These are phyloP conservation scores for Podila clonocystis DNA, from an alignment of 192 early-diverging fungal genomes.

Conservation along the genomic window DNA sequence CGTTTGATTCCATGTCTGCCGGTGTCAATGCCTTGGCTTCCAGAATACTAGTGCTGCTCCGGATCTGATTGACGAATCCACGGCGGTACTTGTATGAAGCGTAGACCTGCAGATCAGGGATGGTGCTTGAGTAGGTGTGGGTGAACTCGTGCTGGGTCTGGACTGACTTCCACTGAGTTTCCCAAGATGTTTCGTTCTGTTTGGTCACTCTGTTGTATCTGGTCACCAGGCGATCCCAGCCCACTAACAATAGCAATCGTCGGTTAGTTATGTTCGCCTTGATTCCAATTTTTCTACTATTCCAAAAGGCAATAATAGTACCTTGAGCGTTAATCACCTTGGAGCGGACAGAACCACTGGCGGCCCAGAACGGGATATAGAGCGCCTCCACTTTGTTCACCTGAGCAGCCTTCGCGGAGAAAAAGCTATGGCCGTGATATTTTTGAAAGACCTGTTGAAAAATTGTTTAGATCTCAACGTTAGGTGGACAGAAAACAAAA, in stretches of 20 bases:
- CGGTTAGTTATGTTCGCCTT: not conserved
- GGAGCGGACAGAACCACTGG: slow-evolving; percentile 53
- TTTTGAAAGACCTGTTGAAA: slow-evolving; percentile 53
- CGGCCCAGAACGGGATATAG: slow-evolving; percentile 65
- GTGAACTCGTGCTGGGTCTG: slow-evolving; percentile 46
- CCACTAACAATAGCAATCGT: slow-evolving; percentile 27
- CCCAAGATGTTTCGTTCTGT: slow-evolving; percentile 56
- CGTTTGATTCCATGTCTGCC: slow-evolving; percentile 50
- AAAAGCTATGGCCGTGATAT: slow-evolving; percentile 66
- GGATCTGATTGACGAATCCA: slow-evolving; percentile 58
- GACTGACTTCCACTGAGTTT: slow-evolving; percentile 58
- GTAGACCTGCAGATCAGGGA: slow-evolving; percentile 58
- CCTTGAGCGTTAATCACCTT: slow-evolving; percentile 60
- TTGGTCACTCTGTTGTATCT: slow-evolving; percentile 55
- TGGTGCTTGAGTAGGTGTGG: slow-evolving; percentile 41
- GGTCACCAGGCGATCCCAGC: slow-evolving; percentile 53
- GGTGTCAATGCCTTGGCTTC: slow-evolving; percentile 44
- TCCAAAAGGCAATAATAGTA: slow-evolving; percentile 1
- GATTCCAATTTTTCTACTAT: too few species aligned
- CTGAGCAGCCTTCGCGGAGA: slow-evolving; percentile 50
- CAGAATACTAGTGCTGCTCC: slow-evolving; percentile 50
- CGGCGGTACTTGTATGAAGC: slow-evolving; percentile 61
- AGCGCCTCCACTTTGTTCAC: slow-evolving; percentile 53
- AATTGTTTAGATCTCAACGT: not conserved
- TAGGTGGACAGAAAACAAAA: not conserved